Conservation (phyloP, 805 yeast species). For the Zygosaccharomyces rouxii region DNA sequence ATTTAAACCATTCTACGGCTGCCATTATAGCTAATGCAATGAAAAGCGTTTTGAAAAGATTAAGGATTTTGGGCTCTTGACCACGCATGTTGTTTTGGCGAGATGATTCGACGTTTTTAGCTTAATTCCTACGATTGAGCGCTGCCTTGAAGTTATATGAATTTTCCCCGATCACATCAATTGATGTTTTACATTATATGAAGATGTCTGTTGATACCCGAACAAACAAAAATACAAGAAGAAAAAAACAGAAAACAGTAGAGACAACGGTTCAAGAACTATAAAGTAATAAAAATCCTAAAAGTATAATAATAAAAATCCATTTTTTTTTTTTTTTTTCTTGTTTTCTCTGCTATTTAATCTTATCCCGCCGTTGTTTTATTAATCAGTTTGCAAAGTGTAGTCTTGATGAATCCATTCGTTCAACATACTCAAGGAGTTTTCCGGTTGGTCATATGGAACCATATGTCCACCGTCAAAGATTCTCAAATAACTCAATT, state of each 20-base stretch:
- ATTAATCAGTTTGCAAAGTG: slow-evolving; percentile 16
- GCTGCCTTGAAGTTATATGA: no score
- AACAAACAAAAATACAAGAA: no score
- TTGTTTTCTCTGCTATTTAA: not conserved
- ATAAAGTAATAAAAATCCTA: no score
- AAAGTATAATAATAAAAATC: no score
- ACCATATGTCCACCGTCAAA: slow-evolving; percentile 96
- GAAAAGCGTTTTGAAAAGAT: slow-evolving; percentile 30
- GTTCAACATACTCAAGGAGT: slow-evolving; percentile 74
- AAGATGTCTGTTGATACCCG: no score
- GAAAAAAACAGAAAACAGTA: no score
- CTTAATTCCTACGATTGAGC: no score
- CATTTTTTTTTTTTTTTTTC: no score
- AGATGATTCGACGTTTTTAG: not conserved
- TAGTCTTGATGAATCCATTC: slow-evolving; percentile 77
- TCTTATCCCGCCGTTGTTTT: not conserved
- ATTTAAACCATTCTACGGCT: slow-evolving; percentile 43
- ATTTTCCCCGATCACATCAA: no score
- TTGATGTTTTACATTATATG: no score
- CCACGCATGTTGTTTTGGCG: slow-evolving; percentile 9
- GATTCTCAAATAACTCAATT: slow-evolving; percentile 76
- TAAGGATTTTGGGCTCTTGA: slow-evolving; percentile 5
- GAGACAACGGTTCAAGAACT: no score
- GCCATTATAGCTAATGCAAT: slow-evolving; percentile 35
- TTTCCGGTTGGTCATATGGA: slow-evolving; percentile 81